These are phyloP conservation scores for Phytophthora sojae DNA, from an alignment of 352 stramenopile species.

Conservation along the genomic window DNA sequence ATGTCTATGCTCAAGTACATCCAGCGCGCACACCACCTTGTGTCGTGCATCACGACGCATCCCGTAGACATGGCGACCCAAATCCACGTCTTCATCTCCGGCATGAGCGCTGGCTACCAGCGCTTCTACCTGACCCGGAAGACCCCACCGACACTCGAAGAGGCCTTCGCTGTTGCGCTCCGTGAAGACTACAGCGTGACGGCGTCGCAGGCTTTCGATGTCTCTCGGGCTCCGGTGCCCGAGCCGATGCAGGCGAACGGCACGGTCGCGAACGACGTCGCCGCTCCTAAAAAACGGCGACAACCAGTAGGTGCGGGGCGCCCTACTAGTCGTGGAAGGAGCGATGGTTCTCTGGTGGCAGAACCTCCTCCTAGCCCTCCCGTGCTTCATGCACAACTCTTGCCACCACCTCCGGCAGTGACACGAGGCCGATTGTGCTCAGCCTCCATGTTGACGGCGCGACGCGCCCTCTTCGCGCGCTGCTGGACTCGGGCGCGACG, in stretches of 20 bases:
- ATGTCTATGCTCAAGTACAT: constrained; percentile 32
- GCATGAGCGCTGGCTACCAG: constrained; percentile 26
- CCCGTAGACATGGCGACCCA: constrained; percentile 30
- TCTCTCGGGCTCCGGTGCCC: too few species aligned
- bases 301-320: too few species aligned
- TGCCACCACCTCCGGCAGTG: constrained; percentile 24
- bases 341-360: too few species aligned
- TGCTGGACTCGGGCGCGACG: constrained; percentile 33
- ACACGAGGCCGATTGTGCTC: constrained; percentile 25
- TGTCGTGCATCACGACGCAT: constrained; percentile 8
- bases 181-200: constrained; percentile 29
- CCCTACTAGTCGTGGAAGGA: too few species aligned
- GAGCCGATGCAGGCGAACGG: too few species aligned
- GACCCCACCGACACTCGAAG: constrained; percentile 6
- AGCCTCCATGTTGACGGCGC: constrained; percentile 20
- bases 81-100: constrained; percentile 29
- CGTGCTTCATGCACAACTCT: constrained; percentile 7
- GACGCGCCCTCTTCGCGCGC: background rate
- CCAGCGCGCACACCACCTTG: constrained; percentile 28
- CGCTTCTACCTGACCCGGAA: constrained; percentile 36
- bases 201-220: constrained; percentile 15
- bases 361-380: too few species aligned
- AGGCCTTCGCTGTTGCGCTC: constrained; percentile 22
- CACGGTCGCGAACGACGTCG: too few species aligned
- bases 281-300: too few species aligned